phyloP scores from a whole-genome alignment of 768 basidiomycete species.

The Leccinum broughii region DNA sequence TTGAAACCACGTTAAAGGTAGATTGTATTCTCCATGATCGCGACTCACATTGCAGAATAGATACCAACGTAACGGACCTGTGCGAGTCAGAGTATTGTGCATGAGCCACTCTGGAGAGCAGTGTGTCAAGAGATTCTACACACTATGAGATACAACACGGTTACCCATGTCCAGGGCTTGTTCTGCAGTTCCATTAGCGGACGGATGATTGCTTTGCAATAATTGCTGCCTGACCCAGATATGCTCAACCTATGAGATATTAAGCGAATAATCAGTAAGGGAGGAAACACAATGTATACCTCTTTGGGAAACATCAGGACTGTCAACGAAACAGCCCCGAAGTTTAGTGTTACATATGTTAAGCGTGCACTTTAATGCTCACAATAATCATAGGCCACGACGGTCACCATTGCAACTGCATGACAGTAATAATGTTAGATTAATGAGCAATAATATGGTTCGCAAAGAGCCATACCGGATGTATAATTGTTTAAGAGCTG shows the following conservation, averaged over 20 bases:
- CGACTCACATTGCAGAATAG: no score
- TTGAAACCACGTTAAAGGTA: no score
- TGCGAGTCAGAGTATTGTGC: not conserved
- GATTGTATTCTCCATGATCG: no score
- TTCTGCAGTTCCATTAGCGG: no score
- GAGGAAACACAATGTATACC: not conserved
- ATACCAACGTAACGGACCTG: no score
- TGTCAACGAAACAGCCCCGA: not conserved
- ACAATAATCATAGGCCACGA: not conserved
- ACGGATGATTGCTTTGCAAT: no score
- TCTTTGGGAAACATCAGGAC: not conserved
- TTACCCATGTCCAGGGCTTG: no score
- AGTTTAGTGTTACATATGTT: not conserved
- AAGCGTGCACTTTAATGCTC: not conserved
- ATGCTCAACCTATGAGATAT: no score
- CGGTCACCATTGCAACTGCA: not conserved
- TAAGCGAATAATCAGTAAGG: no score
- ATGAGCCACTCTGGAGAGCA: no score
- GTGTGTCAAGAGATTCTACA: fast-evolving
- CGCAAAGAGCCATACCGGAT: not conserved
- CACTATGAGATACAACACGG: not conserved
- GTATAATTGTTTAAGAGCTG: not conserved
- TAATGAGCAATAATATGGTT: not conserved
- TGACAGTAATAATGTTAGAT: not conserved
- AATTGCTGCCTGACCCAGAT: no score